Base-by-base conservation (phyloP, 345 rosid species). In the Hypericum perforatum region DNA sequence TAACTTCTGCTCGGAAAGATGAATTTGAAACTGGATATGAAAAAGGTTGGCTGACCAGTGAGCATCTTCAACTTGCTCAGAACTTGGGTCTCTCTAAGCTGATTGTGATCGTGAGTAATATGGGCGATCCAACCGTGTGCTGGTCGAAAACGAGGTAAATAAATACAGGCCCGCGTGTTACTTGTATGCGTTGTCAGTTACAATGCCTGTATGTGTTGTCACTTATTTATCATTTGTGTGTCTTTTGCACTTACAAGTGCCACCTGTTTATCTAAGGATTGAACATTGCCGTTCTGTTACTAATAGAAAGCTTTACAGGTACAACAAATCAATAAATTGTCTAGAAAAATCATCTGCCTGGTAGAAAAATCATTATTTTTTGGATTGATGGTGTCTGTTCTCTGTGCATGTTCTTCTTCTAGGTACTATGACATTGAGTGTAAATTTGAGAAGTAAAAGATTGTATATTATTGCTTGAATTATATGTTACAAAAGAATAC, bases 1-100 rank as follows among this genome's bases (percentile, higher is more conserved):
- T 94, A 45, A 89, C 86, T 60, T 89, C 97, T 54, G 99, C 99
- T 61, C 79, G 95, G 7, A 88, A 82, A 73, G 99, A 97, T 54
- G 99, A 94, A 76, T 94, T 94, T 56, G 99, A 94, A 79, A 94
- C 99, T 40, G 99, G 99, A 43, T 94, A 72, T 68, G 99, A 94
- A 75, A 86, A 79, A 76, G 97, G 99, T 70, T 97, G 99, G 44
- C 99, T 89, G 78, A 94, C 99, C 49, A 95, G 99, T 60, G 99
- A 94, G 70, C 99, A 94, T 70, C 97, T 94, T 52, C 86, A 78
- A 71, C 97, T 94, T 53, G 99, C 99, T 40, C 89, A 88, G 69
- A 89, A 97, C 32, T 76, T 94, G 84, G 99, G 99, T 32, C 95
- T 94, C 45, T 67, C 95, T 1, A 94, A 84, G 69, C 84, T 89